Evolutionary conservation across 2,329 filamentous ascomycete genomes (phyloP).

Genomic region (Pseudogymnoascus sp.): DNA sequence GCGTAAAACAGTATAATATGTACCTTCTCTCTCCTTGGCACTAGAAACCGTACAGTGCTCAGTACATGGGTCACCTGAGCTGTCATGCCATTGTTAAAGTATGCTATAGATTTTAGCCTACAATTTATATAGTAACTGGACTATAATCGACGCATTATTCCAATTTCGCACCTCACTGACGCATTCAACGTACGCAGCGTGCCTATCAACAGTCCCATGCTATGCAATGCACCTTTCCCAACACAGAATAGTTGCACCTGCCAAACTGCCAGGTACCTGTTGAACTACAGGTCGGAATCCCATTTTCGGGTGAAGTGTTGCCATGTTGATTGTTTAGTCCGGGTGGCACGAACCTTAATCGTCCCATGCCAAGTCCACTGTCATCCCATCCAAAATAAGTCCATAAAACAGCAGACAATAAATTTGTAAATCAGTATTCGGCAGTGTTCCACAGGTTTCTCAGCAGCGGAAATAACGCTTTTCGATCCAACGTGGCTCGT

Average conservation of each 20-base stretch:
- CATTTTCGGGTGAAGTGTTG: neutral
- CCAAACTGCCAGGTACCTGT: neutral
- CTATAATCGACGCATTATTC: neutral
- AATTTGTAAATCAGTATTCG: neutral
- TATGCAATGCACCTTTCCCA: neutral
- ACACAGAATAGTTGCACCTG: neutral
- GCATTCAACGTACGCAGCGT: neutral
- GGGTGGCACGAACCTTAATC: neutral
- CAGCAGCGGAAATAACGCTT: conserved; percentile 83
- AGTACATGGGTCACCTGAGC: neutral
- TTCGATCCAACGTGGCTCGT: conserved; percentile 85
- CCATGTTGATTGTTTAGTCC: neutral
- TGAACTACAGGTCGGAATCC: neutral
- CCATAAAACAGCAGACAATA: neutral
- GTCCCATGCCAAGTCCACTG: neutral
- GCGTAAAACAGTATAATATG: neutral
- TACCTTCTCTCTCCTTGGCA: neutral
- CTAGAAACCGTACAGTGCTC: neutral
- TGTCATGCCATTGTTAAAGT: neutral
- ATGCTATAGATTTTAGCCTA: neutral
- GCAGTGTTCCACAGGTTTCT: conserved; percentile 15
- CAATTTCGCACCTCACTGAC: neutral
- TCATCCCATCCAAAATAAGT: neutral
- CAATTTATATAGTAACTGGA: neutral
- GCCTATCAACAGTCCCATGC: neutral